These are phyloP conservation scores for Fusarium napiforme DNA, from an alignment of 2,329 filamentous ascomycete genomes.

Conservation along the genomic window DNA sequence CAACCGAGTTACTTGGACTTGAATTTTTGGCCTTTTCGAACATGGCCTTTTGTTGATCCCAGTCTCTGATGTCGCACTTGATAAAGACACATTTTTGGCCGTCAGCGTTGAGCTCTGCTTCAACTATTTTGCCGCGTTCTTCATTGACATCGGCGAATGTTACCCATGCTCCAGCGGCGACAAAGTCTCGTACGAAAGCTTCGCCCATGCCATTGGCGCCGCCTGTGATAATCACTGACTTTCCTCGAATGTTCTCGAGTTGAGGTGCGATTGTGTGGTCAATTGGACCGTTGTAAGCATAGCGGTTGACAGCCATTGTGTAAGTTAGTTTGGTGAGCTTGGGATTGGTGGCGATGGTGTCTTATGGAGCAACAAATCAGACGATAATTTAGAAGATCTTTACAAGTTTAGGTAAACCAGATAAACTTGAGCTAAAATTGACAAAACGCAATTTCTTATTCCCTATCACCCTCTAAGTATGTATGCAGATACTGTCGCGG, in stretches of 20 bases:
- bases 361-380: not conserved
- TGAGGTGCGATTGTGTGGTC: slow-evolving; percentile 22
- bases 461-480: not conserved
- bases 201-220: slow-evolving; percentile 57
- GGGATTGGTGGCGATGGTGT: not conserved
- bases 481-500: not conserved
- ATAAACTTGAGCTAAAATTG: not conserved
- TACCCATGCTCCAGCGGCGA: slow-evolving; percentile 52
- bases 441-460: not conserved
- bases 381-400: not conserved
- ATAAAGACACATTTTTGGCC: slow-evolving; percentile 47
- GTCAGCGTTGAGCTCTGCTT: slow-evolving; percentile 47
- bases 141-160: slow-evolving; percentile 54
- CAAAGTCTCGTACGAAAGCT: slow-evolving; percentile 50
- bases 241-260: slow-evolving; percentile 48
- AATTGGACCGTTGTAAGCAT: slow-evolving; percentile 34
- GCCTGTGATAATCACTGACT: slow-evolving; percentile 61
- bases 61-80: slow-evolving; percentile 56
- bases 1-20: slow-evolving; percentile 53
- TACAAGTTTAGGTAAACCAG: not conserved
- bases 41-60: slow-evolving; percentile 55
- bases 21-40: slow-evolving; percentile 53
- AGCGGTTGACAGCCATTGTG: slow-evolving; percentile 27
- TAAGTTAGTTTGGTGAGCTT: not conserved
- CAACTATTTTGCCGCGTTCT: slow-evolving; percentile 47